Evolutionary conservation across 2,329 filamentous ascomycete genomes (phyloP).

Genomic region (Sarocladium strictum): DNA sequence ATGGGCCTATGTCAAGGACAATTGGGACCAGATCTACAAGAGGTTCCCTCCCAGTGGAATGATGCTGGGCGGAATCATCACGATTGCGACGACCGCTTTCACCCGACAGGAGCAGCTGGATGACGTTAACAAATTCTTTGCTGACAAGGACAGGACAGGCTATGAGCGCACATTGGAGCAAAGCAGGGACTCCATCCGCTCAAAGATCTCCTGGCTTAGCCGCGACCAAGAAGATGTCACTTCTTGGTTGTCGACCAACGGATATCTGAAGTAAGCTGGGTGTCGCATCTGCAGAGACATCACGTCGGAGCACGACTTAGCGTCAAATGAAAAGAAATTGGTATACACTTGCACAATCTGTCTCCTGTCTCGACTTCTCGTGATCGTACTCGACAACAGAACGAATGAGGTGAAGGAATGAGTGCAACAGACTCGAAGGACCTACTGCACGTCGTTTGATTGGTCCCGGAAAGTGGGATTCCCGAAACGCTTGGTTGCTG

Average conservation of each 20-base stretch:
- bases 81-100: constrained; percentile 76
- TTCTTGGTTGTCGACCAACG: constrained; percentile 16
- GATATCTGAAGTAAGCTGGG: background rate
- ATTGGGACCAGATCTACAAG: constrained; percentile 80
- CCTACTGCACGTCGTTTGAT: too few species aligned
- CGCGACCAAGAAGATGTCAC: constrained; percentile 20
- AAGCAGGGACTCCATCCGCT: constrained; percentile 75
- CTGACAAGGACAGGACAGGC: constrained; percentile 70
- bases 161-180: constrained; percentile 89
- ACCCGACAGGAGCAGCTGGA: constrained; percentile 69
- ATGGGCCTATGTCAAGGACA: constrained; percentile 76
- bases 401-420: too few species aligned
- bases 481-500: background rate
- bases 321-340: too few species aligned
- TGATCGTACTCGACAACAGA: too few species aligned
- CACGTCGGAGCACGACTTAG: too few species aligned
- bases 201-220: constrained; percentile 50
- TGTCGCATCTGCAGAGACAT: background rate
- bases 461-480: background rate
- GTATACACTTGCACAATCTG: too few species aligned
- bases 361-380: too few species aligned
- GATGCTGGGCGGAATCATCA: constrained; percentile 80
- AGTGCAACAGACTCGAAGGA: too few species aligned
- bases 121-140: constrained; percentile 76
- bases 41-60: constrained; percentile 75